Evolutionary conservation across 352 stramenopile species (phyloP).

Genomic region (Pythium rishiriense): DNA sequence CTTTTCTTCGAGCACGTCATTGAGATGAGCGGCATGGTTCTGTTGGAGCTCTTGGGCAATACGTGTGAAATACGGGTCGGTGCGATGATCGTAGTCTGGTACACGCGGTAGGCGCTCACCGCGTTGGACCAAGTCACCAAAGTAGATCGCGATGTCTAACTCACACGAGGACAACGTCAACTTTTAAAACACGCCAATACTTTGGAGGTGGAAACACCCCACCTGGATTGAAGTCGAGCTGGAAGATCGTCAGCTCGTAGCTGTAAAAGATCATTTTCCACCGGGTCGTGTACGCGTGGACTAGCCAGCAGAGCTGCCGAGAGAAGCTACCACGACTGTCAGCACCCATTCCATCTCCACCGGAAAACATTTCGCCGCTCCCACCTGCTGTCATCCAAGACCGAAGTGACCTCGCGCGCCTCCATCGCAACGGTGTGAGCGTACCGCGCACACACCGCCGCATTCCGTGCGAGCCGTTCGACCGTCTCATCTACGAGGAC

Average conservation of each 20-base stretch:
- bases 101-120: slow-evolving; percentile 9
- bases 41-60: slow-evolving; percentile 21
- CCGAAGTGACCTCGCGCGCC: slow-evolving; percentile 18
- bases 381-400: slow-evolving; percentile 8
- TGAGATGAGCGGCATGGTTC: slow-evolving; percentile 15
- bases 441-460: slow-evolving; percentile 40
- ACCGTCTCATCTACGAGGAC: slow-evolving; percentile 39
- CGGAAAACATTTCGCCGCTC: too few species aligned
- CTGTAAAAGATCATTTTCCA: slow-evolving; percentile 50
- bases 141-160: slow-evolving; percentile 28
- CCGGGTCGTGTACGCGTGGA: slow-evolving; percentile 39
- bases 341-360: too few species aligned
- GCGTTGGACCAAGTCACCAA: slow-evolving; percentile 22
- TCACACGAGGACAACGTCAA: background rate
- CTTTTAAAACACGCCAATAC: background rate
- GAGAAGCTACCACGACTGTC: slow-evolving; percentile 32
- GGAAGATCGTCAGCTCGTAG: slow-evolving; percentile 47
- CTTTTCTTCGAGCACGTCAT: slow-evolving; percentile 19
- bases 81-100: slow-evolving; percentile 7
- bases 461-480: slow-evolving; percentile 38
- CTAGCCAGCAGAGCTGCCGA: slow-evolving; percentile 41
- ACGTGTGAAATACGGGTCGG: slow-evolving; percentile 22
- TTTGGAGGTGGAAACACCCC: background rate
- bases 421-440: slow-evolving; percentile 31
- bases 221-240: slow-evolving; percentile 54